Base-by-base conservation (phyloP, 2,329 filamentous ascomycete species). In the Thelonectria rubi region DNA sequence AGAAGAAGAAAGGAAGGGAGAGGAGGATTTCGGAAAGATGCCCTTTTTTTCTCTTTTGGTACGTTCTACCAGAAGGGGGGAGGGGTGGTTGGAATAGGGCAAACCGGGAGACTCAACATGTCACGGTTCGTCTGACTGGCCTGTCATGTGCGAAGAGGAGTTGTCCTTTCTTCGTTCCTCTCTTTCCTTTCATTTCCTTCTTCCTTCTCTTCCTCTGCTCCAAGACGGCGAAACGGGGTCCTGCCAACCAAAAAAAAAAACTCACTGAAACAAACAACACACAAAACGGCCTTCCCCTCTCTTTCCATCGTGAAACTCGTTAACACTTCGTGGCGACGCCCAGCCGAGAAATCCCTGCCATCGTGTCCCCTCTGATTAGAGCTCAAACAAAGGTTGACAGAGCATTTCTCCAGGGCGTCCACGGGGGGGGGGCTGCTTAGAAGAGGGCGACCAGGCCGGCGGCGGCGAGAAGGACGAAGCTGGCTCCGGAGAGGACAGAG, bases 361-460 rank as follows among this genome's bases (percentile, higher is more conserved):
- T 17, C 32, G 30, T 51, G 52, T 54, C 57, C 42, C 30, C 42
- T 57, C 63, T 43, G 21, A 43, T 57, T 58, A 56, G 17, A 52
- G 55, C 65, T 65, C n/a, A 21, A 65, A 71, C 68, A 66, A 73
- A 65, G 67, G 55, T 18, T 9, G 57, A 68, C 60, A 67, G 68
- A 69, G 63, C 56, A 65, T 55, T 62, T 37, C 58, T 20, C 24
- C 42, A 37, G 40, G 5, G 26, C 10, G 52, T 18, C 9, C 26
- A 10, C 62, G 42, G 39, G 32, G 39, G 48, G 12, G 30, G n/a
- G 52, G 10, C 10, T 17, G 51, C 43, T 69, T 76, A 79, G 67
- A 79, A 65, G 51, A 79, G 75, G 50, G 74, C 76, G 37, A 78
- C 64, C 60, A 74, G 65, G 58, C 74, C 76, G 48, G 74, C 77